These are phyloP conservation scores for Yarrowia hollandica DNA, from an alignment of 805 yeast genomes.

Conservation along the genomic window DNA sequence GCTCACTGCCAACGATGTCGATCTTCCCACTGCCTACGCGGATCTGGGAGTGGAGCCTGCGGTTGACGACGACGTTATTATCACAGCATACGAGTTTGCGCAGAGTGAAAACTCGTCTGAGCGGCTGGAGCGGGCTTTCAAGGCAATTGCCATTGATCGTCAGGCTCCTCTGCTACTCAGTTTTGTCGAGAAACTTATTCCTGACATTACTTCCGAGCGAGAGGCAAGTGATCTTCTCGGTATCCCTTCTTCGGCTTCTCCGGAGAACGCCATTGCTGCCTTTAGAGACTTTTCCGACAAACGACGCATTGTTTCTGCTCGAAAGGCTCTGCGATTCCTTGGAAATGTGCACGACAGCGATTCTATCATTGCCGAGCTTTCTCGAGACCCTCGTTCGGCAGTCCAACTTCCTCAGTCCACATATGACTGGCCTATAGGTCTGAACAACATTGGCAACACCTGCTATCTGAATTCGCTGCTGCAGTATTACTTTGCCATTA, in stretches of 20 bases:
- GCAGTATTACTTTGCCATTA: constrained; percentile 85
- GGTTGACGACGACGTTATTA: constrained; percentile 68
- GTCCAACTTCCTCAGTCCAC: constrained; percentile 19
- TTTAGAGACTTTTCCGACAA: constrained; percentile 7
- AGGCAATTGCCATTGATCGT: constrained; percentile 39
- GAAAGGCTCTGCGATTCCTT: constrained; percentile 58
- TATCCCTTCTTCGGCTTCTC: background rate
- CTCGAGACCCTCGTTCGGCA: constrained; percentile 14
- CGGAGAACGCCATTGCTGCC: constrained; percentile 6
- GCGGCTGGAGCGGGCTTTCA: constrained; percentile 35
- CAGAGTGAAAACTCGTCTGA: constrained; percentile 31
- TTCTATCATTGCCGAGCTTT: constrained; percentile 56
- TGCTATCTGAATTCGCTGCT: constrained; percentile 88
- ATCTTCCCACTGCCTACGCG: constrained; percentile 52
- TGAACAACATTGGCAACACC: constrained; percentile 93
- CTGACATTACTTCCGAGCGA: constrained; percentile 5
- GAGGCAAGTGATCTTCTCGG: constrained; percentile 11
- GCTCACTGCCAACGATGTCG: constrained; percentile 48
- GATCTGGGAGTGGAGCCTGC: constrained; percentile 52
- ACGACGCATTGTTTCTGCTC: constrained; percentile 32
- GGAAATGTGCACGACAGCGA: constrained; percentile 58
- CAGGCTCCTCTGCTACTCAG: constrained; percentile 37
- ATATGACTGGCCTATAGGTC: constrained; percentile 68
- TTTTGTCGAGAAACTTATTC: constrained; percentile 36
- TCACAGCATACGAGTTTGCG: constrained; percentile 74